Evolutionary conservation across 148 eudicot species (phyloP), one percentile per base, ranked within the genome.

Genomic region (Rhododendron ferrugineum): DNA sequence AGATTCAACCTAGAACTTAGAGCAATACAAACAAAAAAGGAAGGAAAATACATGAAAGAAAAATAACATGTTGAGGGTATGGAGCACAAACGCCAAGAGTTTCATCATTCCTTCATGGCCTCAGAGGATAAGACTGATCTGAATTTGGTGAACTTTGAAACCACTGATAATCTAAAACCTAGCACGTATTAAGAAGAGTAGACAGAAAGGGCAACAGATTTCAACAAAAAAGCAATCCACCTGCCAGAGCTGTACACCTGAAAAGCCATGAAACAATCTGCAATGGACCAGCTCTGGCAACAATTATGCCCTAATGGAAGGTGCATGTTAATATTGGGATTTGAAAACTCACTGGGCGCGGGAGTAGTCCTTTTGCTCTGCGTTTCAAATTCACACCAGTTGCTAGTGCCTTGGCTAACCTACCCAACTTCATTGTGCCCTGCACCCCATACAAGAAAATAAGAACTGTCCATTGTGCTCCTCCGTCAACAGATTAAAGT

Each of bases 401-500:
- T 62, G 99, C 96, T 86, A 95, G 87, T 83, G 92, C 81, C 92
- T 94, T 97, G 70, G 98, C 98, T 88, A 97, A 80, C 83, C 99
- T 90, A 88, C 90, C 85, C 88, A 97, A 89, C 89, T 93, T 97
- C 94, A 95, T 85, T 86, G 98, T 87, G n/a, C 99, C 99, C 99
- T 97, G 93, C 54, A 92, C 30, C 82, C 84, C 84, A 52, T 85
- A 85, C 36, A 82, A 86, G 37, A 80, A 62, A 84, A 79, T 80
- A 30, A 72, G 72, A 74, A 80, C 5, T 23, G 4, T 34, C 22
- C 42, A 15, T n/a, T 11, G 7, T 16, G 18, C 23, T 11, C 47
- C 49, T 22, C 36, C 0, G 2, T 13, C 46, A 18, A 18, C 47
- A 42, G 30, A 26, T 2, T 26, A 37, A 58, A 58, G 20, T 52